phyloP scores from a whole-genome alignment of 805 yeast genomes.

The Kodamaea jinghongensis region DNA sequence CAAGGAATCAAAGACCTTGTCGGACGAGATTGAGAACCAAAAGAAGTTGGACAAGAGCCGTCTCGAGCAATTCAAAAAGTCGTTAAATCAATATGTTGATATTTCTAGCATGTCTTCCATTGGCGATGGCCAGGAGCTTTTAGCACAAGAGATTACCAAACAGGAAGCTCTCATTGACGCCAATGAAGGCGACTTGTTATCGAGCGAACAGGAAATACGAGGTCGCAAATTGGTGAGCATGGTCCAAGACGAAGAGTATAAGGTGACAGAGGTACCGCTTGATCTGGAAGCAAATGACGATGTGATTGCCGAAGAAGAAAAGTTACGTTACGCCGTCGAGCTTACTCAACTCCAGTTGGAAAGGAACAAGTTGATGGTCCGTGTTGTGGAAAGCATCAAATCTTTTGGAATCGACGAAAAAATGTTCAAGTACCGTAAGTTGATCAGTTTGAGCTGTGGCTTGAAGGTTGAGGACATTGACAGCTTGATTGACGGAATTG shows the following conservation, averaged over 20 bases:
- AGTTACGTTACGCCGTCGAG: constrained; percentile 15
- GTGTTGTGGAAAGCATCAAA: constrained; percentile 47
- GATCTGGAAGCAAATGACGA: constrained; percentile 11
- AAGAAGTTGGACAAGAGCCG: constrained; percentile 41
- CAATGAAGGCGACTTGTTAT: constrained; percentile 23
- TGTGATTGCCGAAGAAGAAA: constrained; percentile 12
- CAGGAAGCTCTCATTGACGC: constrained; percentile 14
- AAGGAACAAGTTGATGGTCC: constrained; percentile 41
- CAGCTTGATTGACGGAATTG: constrained; percentile 75
- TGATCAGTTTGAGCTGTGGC: constrained; percentile 76
- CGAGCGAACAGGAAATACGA: constrained; percentile 38
- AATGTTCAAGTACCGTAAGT: constrained; percentile 72
- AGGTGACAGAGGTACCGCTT: constrained; percentile 3
- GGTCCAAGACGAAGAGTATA: constrained; percentile 35
- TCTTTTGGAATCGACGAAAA: constrained; percentile 48
- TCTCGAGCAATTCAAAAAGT: constrained; percentile 24
- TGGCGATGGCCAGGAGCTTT: constrained; percentile 25
- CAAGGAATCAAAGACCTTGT: constrained; percentile 19
- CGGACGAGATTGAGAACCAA: constrained; percentile 49
- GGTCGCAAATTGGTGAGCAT: constrained; percentile 44
- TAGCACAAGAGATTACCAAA: constrained; percentile 16
- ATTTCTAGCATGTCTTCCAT: constrained; percentile 25
- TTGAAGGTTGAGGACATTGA: constrained; percentile 76
- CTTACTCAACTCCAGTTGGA: constrained; percentile 53
- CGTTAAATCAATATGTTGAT: constrained; percentile 27